These are phyloP conservation scores for Sphagnurus paluster DNA, from an alignment of 1,284 basidiomycete species.

Conservation along the genomic window DNA sequence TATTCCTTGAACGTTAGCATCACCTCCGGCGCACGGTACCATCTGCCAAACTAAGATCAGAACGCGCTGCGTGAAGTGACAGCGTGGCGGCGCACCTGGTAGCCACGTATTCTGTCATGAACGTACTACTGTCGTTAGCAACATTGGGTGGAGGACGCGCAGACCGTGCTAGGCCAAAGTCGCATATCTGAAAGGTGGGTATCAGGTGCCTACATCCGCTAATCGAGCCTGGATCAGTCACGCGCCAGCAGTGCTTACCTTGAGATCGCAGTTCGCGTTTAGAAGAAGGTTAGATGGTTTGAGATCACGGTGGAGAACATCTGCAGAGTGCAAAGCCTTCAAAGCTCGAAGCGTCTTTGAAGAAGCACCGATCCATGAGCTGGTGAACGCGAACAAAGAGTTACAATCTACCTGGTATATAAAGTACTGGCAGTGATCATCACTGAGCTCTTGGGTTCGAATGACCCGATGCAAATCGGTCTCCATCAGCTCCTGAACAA, in stretches of 20 bases:
- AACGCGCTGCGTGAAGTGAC: background rate
- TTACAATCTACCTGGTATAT: constrained; percentile 76
- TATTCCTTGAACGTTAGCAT: constrained; percentile 97
- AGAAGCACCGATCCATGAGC: no score
- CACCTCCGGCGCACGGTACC: constrained; percentile 94
- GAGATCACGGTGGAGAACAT: constrained; percentile 86
- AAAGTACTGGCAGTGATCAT: constrained; percentile 95
- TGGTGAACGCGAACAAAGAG: no score
- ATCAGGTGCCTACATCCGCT: constrained; percentile 8
- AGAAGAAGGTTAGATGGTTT: constrained; percentile 92
- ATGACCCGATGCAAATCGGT: constrained; percentile 89
- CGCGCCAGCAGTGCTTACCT: constrained; percentile 46
- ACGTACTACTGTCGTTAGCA: constrained; percentile 81
- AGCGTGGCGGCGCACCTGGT: constrained; percentile 53
- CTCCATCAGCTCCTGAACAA: constrained; percentile 92
- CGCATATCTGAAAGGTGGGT: constrained; percentile 64
- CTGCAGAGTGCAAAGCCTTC: constrained; percentile 90
- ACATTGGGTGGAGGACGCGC: constrained; percentile 79
- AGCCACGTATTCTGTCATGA: constrained; percentile 95
- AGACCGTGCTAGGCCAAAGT: constrained; percentile 90
- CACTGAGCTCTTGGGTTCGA: constrained; percentile 79
- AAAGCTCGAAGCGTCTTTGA: constrained; percentile 81
- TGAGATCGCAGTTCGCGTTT: constrained; percentile 95
- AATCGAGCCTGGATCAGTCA: background rate
- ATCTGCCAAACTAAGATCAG: constrained; percentile 55